These are phyloP conservation scores for Ambrosiella beaveri DNA, from an alignment of 2,329 filamentous ascomycete species.

Conservation along the genomic window DNA sequence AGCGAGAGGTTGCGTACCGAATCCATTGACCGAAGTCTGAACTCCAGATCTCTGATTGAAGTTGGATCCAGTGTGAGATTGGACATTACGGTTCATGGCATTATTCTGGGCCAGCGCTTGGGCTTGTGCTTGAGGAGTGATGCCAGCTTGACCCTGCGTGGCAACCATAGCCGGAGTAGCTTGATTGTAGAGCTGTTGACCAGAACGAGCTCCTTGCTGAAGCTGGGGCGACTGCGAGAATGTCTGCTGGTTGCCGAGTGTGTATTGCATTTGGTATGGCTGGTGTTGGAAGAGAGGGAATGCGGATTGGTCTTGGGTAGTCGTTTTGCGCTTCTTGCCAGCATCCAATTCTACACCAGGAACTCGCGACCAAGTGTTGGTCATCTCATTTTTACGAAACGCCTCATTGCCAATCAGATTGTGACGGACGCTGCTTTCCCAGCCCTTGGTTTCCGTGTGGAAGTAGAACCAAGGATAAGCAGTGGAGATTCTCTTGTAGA, in stretches of 20 bases:
- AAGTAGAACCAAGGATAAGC: constrained; percentile 44
- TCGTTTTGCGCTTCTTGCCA: constrained; percentile 41
- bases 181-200: constrained; percentile 7
- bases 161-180: constrained; percentile 9
- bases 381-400: constrained; percentile 40
- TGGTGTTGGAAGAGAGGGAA: constrained; percentile 20
- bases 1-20: neutral
- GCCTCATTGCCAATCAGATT: constrained; percentile 45
- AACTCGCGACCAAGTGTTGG: constrained; percentile 39
- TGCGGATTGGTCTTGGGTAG: constrained; percentile 29
- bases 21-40: neutral
- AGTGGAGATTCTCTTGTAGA: constrained; percentile 43
- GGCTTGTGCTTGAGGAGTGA: constrained; percentile 8
- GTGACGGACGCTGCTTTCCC: constrained; percentile 48
- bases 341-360: constrained; percentile 41
- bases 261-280: constrained; percentile 11
- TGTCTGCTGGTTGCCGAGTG: constrained; percentile 2
- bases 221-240: constrained; percentile 2
- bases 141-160: constrained; percentile 8
- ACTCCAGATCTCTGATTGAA: neutral
- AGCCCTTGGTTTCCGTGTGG: constrained; percentile 43
- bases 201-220: neutral
- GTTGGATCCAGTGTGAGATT: constrained; percentile 4
- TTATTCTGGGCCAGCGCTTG: constrained; percentile 6
- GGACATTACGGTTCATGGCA: constrained; percentile 2